Evolutionary conservation across 768 basidiomycete species (phyloP).

Genomic region (Leccinum boreale): DNA sequence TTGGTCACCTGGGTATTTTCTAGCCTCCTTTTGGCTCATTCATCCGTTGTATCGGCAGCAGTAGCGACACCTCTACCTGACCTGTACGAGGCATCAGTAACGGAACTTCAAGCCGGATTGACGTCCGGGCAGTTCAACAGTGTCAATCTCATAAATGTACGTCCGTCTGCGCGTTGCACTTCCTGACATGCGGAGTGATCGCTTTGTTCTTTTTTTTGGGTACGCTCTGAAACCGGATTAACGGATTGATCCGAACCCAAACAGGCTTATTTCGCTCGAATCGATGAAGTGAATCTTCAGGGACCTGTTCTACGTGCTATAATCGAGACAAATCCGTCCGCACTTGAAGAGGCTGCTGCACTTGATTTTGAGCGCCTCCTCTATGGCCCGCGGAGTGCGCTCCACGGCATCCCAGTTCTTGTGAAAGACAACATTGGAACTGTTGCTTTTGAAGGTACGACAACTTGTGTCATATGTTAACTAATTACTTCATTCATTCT

Average conservation of each 20-base stretch:
- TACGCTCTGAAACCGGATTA: background rate
- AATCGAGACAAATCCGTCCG: slow-evolving; percentile 38
- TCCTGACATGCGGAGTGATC: background rate
- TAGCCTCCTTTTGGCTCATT: slow-evolving; percentile 3
- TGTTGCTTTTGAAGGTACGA: slow-evolving; percentile 25
- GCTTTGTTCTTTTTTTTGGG: background rate
- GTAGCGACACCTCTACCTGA: slow-evolving; percentile 32
- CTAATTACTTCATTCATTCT: background rate
- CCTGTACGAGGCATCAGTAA: slow-evolving; percentile 39
- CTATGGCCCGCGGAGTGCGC: slow-evolving; percentile 26
- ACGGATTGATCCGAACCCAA: background rate
- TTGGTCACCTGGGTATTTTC: slow-evolving; percentile 7
- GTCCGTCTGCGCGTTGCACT: background rate
- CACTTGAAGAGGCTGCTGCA: slow-evolving; percentile 32
- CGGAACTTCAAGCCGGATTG: slow-evolving; percentile 38
- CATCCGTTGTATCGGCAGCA: slow-evolving; percentile 8
- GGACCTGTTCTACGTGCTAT: slow-evolving; percentile 39
- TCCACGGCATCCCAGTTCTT: slow-evolving; percentile 40
- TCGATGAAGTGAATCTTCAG: slow-evolving; percentile 41
- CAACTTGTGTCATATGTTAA: no score
- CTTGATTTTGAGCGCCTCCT: slow-evolving; percentile 34
- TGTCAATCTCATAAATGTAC: slow-evolving; percentile 40
- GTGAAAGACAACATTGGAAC: slow-evolving; percentile 36
- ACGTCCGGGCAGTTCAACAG: slow-evolving; percentile 36
- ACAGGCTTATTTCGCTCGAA: slow-evolving; percentile 42